Evolutionary conservation across 305 asterid species (phyloP).

Genomic region (Solanum hybrid): DNA sequence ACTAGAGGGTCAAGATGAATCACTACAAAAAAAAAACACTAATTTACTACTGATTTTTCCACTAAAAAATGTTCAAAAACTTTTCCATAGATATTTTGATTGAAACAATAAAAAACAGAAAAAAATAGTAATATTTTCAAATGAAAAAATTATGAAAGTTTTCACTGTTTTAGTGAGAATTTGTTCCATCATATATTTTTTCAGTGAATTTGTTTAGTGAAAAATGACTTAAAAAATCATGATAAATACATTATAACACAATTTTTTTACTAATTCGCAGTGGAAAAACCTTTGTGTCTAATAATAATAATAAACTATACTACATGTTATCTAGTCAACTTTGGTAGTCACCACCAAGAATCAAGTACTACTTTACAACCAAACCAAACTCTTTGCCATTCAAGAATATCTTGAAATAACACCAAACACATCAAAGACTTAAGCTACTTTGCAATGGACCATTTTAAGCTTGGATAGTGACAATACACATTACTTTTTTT

Average conservation of each 20-base stretch:
- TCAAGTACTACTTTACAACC: constrained; percentile 3
- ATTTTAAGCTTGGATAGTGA: constrained; percentile 5
- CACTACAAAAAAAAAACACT: background rate
- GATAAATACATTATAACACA: no score
- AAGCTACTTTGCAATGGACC: background rate
- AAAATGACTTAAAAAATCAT: no score
- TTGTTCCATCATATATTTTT: no score
- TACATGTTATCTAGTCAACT: background rate
- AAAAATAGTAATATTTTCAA: background rate
- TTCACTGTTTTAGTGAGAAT: background rate
- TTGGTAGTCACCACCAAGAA: background rate
- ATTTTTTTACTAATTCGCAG: no score
- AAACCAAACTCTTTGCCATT: constrained; percentile 3
- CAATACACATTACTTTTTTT: background rate
- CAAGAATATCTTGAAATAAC: background rate
- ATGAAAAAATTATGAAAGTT: background rate
- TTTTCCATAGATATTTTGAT: no score
- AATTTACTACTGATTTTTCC: background rate
- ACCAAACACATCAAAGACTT: constrained; percentile 6
- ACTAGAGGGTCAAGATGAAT: background rate
- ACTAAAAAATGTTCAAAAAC: no score
- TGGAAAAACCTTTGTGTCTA: background rate
- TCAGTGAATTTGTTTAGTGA: background rate
- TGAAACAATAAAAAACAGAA: background rate
- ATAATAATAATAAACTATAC: background rate